Evolutionary conservation across 1,284 basidiomycete genomes (phyloP).

Genomic region (Schizopora paradoxa): DNA sequence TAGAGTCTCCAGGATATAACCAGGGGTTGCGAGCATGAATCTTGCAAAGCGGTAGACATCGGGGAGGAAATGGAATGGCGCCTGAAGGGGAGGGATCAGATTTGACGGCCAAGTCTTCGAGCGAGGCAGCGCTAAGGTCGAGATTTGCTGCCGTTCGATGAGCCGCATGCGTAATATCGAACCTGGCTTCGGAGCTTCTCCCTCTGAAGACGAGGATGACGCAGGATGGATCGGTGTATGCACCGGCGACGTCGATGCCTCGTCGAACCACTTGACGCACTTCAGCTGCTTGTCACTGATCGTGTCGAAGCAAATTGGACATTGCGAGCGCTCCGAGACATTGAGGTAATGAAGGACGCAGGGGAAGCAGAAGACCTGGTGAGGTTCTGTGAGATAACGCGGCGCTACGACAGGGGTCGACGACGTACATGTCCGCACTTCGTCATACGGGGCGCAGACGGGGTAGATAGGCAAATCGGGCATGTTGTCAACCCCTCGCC

Average conservation of each 20-base stretch:
- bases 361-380: slow-evolving; percentile 82
- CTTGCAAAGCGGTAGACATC: slow-evolving; percentile 87
- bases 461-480: slow-evolving; percentile 92
- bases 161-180: slow-evolving; percentile 79
- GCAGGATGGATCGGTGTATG: no score
- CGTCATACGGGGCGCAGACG: slow-evolving; percentile 92
- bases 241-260: slow-evolving; percentile 30
- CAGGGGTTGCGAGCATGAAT: slow-evolving; percentile 94
- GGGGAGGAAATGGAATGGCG: slow-evolving; percentile 94
- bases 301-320: slow-evolving; percentile 95
- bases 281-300: slow-evolving; percentile 90
- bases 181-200: slow-evolving; percentile 41
- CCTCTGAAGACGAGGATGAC: slow-evolving; percentile 39
- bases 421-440: slow-evolving; percentile 93
- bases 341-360: slow-evolving; percentile 91
- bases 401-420: slow-evolving; percentile 14
- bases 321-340: slow-evolving; percentile 77
- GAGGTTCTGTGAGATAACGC: slow-evolving; percentile 18
- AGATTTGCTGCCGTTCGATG: slow-evolving; percentile 90
- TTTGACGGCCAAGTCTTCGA: slow-evolving; percentile 93
- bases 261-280: slow-evolving; percentile 80
- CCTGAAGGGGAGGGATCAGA: slow-evolving; percentile 82
- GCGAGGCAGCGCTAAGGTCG: slow-evolving; percentile 91
- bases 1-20: slow-evolving; percentile 73
- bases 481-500: slow-evolving; percentile 72